phyloP scores from a whole-genome alignment of 805 yeast species.

The Candida tallmaniae region DNA sequence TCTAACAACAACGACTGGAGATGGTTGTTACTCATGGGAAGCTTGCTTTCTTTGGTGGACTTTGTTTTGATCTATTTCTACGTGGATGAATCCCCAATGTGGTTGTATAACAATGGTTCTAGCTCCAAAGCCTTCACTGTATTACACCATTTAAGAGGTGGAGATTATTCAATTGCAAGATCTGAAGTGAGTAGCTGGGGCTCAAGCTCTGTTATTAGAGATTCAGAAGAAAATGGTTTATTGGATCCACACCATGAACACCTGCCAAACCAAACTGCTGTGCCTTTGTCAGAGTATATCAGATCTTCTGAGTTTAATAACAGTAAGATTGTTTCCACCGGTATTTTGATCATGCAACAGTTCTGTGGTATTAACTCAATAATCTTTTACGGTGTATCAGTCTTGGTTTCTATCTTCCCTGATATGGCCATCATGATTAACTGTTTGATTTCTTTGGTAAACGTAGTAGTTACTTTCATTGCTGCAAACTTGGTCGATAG shows the following conservation, averaged over 20 bases:
- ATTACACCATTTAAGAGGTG: conserved; percentile 36
- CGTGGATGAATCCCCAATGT: conserved; percentile 77
- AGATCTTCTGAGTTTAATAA: conserved; percentile 47
- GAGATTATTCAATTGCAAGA: conserved; percentile 30
- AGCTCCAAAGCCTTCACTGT: conserved; percentile 36
- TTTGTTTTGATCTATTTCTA: conserved; percentile 34
- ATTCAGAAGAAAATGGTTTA: conserved; percentile 10
- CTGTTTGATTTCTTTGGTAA: conserved; percentile 69
- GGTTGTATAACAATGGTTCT: conserved; percentile 57
- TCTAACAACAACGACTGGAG: conserved; percentile 73
- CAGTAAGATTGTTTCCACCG: conserved; percentile 63
- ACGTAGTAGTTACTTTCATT: conserved; percentile 66
- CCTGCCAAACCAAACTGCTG: conserved; percentile 8
- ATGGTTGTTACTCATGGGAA: conserved; percentile 57
- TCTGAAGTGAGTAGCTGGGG: conserved; percentile 37
- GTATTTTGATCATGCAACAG: conserved; percentile 81
- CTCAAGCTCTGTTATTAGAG: conserved; percentile 7
- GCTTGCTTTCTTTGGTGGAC: conserved; percentile 47
- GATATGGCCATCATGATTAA: conserved; percentile 66
- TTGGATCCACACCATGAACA: conserved; percentile 5
- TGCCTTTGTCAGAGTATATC: conserved; percentile 42
- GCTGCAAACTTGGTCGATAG: conserved; percentile 76
- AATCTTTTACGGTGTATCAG: conserved; percentile 87
- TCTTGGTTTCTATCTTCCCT: conserved; percentile 70
- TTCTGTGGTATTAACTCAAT: conserved; percentile 91